Evolutionary conservation across 345 rosid species (phyloP).

Genomic region (Salix brachista): DNA sequence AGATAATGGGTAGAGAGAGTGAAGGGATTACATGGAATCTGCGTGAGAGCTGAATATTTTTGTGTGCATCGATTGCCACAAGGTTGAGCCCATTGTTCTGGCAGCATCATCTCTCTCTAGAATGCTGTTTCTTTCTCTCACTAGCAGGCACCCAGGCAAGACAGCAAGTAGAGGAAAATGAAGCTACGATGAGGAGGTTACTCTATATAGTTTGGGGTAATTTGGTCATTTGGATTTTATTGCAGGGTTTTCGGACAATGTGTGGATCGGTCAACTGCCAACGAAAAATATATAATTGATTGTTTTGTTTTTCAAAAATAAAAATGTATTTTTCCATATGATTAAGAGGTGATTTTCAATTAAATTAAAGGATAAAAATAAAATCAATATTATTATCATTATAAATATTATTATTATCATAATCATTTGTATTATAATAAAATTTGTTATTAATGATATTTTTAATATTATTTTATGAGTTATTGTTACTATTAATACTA

Average conservation of each 20-base stretch:
- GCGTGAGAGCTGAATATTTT: constrained; percentile 72
- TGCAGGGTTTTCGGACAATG: background rate
- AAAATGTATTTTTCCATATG: too few species aligned
- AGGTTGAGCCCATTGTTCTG: constrained; percentile 83
- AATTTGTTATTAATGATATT: too few species aligned
- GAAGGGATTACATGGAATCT: constrained; percentile 64
- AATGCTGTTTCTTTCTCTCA: background rate
- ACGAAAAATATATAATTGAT: background rate
- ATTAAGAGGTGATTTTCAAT: too few species aligned
- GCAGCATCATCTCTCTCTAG: constrained; percentile 29
- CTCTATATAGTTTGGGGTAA: background rate
- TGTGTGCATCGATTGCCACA: constrained; percentile 76
- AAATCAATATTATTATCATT: too few species aligned
- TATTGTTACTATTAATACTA: too few species aligned
- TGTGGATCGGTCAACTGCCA: background rate
- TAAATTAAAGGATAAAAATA: too few species aligned
- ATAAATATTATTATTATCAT: too few species aligned
- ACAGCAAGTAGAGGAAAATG: background rate
- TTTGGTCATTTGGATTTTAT: background rate
- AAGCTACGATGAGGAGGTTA: background rate
- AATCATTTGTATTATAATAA: too few species aligned
- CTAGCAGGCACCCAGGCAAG: background rate
- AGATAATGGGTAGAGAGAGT: background rate
- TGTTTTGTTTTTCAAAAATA: too few species aligned
- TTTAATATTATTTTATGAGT: too few species aligned